Evolutionary conservation across 2,329 filamentous ascomycete genomes (phyloP), one percentile per base, ranked within the genome.

Genomic region (Cadophora luteo-olivacea): DNA sequence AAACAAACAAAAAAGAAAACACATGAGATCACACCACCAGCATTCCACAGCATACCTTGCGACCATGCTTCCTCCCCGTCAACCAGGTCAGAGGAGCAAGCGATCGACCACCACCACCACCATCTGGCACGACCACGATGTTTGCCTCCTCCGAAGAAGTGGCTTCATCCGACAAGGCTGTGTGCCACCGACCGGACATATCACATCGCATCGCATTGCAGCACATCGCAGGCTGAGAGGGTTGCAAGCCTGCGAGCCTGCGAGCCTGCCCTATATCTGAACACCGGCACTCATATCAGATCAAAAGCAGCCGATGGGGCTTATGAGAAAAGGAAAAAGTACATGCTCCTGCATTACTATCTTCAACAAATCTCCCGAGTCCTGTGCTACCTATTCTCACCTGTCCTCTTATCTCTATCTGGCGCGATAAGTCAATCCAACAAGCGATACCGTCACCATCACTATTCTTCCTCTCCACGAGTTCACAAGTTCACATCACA

Each of bases 61-160:
- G 3, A 14, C n/a, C 36, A n/a, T 36, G 12, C 41, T 24, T 14
- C 54, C 45, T 49, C 57, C 29, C 63, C 62, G 54, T 33, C 25
- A 65, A 62, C 67, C 67, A 45, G 62, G 67, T 68, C 63, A 68
- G 67, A 65, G 62, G 67, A 29, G 25, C 32, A 25, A 48, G 14
- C 16, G 41, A 48, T 48, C 41, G 6, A 19, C 16, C 14, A n/a
- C 16, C 41, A 19, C 29, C 29, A 29, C 29, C 29, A 29, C 29
- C 29, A 48, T 19, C 3, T 16, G 41, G 12, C 12, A 48, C 5
- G 41, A 48, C 5, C 5, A 48, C 41, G 16, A 48, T 24, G 19
- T 33, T 49, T 33, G 49, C 41, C 51, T 16, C 67, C 32, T 62
- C 51, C 5, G 7, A 16, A 55, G 5, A 55, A 55, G 22, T 61